These are phyloP conservation scores for Nitzschia sp. DNA, from an alignment of 108 stramenopile species.

Conservation along the genomic window DNA sequence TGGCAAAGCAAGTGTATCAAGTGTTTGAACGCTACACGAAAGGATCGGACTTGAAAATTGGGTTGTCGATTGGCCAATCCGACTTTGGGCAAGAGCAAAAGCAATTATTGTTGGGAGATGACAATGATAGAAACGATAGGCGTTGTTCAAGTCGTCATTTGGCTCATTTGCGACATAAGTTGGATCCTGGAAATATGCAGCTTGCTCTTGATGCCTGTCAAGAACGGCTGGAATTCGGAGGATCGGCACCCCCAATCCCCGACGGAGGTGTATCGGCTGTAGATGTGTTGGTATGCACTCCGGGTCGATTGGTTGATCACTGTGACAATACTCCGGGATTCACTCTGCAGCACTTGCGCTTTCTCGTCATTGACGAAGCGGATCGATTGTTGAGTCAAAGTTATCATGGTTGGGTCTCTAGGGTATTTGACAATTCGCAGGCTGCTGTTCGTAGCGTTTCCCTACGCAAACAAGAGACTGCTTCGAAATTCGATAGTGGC, in stretches of 20 bases:
- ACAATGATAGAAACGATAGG: neutral
- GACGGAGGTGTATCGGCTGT: slow-evolving; percentile 52
- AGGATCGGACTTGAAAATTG: slow-evolving; percentile 80
- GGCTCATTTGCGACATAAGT: slow-evolving; percentile 23
- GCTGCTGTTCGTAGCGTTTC: slow-evolving; percentile 23
- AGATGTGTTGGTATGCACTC: slow-evolving; percentile 95
- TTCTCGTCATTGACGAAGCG: slow-evolving; percentile 94
- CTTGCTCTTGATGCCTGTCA: slow-evolving; percentile 31
- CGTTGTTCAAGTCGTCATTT: neutral
- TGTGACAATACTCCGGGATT: slow-evolving; percentile 93
- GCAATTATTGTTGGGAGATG: slow-evolving; percentile 45
- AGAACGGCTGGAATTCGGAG: slow-evolving; percentile 7
- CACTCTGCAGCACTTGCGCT: slow-evolving; percentile 88
- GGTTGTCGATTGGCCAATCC: slow-evolving; percentile 88
- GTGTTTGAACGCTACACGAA: slow-evolving; percentile 81
- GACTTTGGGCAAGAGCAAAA: slow-evolving; percentile 74
- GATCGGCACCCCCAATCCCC: slow-evolving; percentile 9
- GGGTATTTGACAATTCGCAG: slow-evolving; percentile 69
- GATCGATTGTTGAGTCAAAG: slow-evolving; percentile 91
- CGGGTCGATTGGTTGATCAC: slow-evolving; percentile 93
- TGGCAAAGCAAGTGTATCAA: slow-evolving; percentile 86
- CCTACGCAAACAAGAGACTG: slow-evolving; percentile 18
- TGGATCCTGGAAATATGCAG: slow-evolving; percentile 46
- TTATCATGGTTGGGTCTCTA: slow-evolving; percentile 91
- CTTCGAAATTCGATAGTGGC: neutral